Conservation (phyloP, 495 filamentous ascomycete genomes). For the Penicillium paxilli region DNA sequence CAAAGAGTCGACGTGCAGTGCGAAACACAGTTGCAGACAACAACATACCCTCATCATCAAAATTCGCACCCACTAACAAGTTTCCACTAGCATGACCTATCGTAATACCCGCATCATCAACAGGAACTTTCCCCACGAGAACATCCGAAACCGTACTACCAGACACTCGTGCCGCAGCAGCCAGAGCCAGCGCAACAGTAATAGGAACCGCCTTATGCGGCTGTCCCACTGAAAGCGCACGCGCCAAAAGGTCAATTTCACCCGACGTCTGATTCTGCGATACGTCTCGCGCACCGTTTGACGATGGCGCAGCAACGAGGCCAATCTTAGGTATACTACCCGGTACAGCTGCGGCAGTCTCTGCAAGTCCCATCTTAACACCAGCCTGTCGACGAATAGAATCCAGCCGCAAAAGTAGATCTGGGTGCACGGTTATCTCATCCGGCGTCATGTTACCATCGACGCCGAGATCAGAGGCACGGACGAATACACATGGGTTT, state of each 20-base stretch:
- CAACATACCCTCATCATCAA: slow-evolving; percentile 39
- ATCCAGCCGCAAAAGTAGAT: slow-evolving; percentile 55
- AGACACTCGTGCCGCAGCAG: slow-evolving; percentile 46
- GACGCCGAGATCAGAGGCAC: slow-evolving; percentile 51
- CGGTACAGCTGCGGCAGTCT: slow-evolving; percentile 39
- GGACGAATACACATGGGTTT: slow-evolving; percentile 68
- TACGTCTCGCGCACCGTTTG: slow-evolving; percentile 7
- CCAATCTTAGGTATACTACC: slow-evolving; percentile 68
- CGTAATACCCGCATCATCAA: slow-evolving; percentile 40
- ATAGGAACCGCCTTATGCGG: slow-evolving; percentile 65
- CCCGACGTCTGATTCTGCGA: slow-evolving; percentile 20
- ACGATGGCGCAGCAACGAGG: slow-evolving; percentile 49
- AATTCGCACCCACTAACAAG: slow-evolving; percentile 53
- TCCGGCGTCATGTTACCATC: slow-evolving; percentile 52
- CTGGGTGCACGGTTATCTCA: slow-evolving; percentile 46
- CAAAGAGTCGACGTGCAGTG: slow-evolving; percentile 58
- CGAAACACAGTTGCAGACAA: slow-evolving; percentile 52
- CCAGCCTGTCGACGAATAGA: slow-evolving; percentile 61
- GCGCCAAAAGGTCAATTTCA: slow-evolving; percentile 45
- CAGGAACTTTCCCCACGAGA: slow-evolving; percentile 15
- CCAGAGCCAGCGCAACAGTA: slow-evolving; percentile 61
- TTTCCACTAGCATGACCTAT: slow-evolving; percentile 64
- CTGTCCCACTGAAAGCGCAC: slow-evolving; percentile 52
- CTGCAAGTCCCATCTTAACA: slow-evolving; percentile 61
- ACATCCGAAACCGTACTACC: slow-evolving; percentile 42